phyloP scores from a whole-genome alignment of 495 filamentous ascomycete genomes.

The Saxispiralis lemnorum region DNA sequence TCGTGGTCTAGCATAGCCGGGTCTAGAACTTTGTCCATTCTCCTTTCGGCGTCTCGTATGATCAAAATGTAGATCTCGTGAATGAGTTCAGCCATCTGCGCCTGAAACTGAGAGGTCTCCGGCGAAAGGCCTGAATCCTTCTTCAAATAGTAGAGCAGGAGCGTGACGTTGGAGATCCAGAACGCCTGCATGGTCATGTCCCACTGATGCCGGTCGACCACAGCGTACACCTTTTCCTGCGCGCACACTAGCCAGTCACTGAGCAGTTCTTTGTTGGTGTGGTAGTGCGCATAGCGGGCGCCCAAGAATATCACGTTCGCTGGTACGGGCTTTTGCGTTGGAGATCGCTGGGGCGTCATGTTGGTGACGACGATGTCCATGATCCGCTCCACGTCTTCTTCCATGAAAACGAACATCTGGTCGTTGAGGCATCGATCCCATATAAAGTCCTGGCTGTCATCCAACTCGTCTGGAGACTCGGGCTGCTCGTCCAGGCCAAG shows the following conservation, averaged over 20 bases:
- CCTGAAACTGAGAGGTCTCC: conserved; percentile 76
- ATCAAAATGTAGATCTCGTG: conserved; percentile 99
- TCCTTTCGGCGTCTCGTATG: conserved; percentile 87
- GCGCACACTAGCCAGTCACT: conserved; percentile 63
- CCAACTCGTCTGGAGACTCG: conserved; percentile 70
- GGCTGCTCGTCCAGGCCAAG: conserved; percentile 90
- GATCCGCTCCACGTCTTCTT: conserved; percentile 72
- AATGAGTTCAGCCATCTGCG: conserved; percentile 82
- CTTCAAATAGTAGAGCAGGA: conserved; percentile 88
- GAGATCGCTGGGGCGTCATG: conserved; percentile 91
- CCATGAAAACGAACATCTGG: conserved; percentile 99
- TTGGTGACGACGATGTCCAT: conserved; percentile 92
- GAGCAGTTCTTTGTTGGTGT: conserved; percentile 72
- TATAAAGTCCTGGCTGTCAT: conserved; percentile 89
- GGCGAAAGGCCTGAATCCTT: conserved; percentile 73
- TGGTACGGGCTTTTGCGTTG: conserved; percentile 90
- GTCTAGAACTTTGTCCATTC: conserved; percentile 91
- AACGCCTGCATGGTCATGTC: conserved; percentile 99
- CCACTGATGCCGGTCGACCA: conserved; percentile 89
- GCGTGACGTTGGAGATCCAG: conserved; percentile 94
- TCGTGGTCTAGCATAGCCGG: conserved; percentile 91
- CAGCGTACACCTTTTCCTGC: conserved; percentile 90
- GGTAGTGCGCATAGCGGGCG: conserved; percentile 92
- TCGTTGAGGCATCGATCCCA: conserved; percentile 92
- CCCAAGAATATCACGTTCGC: conserved; percentile 93